Base-by-base conservation (phyloP, 257 asterid genomes). In the Solanum chiquidenum region DNA sequence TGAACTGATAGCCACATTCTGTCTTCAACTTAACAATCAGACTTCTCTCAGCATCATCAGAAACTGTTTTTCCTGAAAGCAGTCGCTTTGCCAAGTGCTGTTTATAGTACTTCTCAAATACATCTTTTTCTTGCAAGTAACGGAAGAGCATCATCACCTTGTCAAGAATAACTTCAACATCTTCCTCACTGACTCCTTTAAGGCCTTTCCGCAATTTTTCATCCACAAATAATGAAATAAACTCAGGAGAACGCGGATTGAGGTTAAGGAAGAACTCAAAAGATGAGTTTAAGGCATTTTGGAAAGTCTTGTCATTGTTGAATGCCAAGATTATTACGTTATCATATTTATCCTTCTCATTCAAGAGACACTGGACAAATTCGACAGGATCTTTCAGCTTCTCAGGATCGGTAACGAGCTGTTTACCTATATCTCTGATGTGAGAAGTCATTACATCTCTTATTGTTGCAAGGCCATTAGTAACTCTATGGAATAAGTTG, bases 21-120 rank as follows among this genome's bases (percentile, higher is more conserved):
- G 98, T 95, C 92, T 95, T 96, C 93, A 96, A 91, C 89, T 95
- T 96, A 72, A 95, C 97, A 69, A 96, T 92, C 88, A 96, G 90
- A 85, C 98, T 95, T 88, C 96, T 93, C 93, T 96, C 99, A 6
- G 98, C 98, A 89, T 96, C 98, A 88, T 96, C 98, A n/a, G 98
- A 94, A 49, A 94, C 91, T 6, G 97, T 94, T 93, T 96, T 96
- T 29, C 95, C 98, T 0, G 98, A 95, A 87, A 96, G 89, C 62
- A 96, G 98, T 12, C 99, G 92, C 89, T 96, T 95, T 49, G 98
- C 99, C 91, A 94, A 87, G 92, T 96, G 99, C 90, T 96, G 98
- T 73, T 95, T 96, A 92, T 96, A 96, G 90, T 96, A 96, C 86
- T 96, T 96, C 91, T 95, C 98, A 77, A 96, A 96, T 44, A 96